phyloP scores from a whole-genome alignment of 345 rosid species.

The Noccaea bulbosa region DNA sequence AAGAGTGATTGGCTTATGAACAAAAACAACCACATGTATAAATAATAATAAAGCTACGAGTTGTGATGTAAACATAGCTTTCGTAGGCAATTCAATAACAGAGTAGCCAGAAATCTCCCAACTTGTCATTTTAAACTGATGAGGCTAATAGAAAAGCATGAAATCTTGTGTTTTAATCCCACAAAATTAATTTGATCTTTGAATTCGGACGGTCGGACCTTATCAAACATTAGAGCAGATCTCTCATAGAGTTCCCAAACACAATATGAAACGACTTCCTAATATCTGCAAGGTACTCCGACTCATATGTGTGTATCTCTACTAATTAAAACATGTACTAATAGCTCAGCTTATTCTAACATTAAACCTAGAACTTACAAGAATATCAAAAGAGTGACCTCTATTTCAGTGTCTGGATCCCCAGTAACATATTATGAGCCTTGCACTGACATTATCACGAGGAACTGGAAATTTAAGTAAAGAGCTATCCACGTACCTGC shows the following conservation, averaged over 20 bases:
- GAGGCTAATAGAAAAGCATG: slow-evolving; percentile 16
- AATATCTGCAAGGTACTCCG: background rate
- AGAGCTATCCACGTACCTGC: slow-evolving; percentile 59
- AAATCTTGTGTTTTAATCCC: slow-evolving; percentile 8
- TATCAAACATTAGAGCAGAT: slow-evolving; percentile 20
- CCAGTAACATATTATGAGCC: slow-evolving; percentile 12
- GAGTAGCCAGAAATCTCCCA: background rate
- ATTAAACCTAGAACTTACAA: slow-evolving; percentile 14
- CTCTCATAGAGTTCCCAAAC: background rate
- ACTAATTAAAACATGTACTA: slow-evolving; percentile 8
- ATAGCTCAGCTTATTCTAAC: slow-evolving; percentile 7
- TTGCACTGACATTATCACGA: background rate
- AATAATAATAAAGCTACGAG: slow-evolving; percentile 24
- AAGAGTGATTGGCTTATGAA: slow-evolving; percentile 21
- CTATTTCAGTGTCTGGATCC: slow-evolving; percentile 10
- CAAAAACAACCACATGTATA: slow-evolving; percentile 21
- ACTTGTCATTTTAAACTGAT: background rate
- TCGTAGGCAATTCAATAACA: background rate
- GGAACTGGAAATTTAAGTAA: slow-evolving; percentile 1
- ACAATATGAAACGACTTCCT: slow-evolving; percentile 10
- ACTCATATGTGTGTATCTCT: slow-evolving; percentile 3
- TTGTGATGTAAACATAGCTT: background rate
- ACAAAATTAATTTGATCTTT: background rate
- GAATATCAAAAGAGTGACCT: background rate
- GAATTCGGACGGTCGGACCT: background rate